phyloP scores from a whole-genome alignment of 306 rosid species.

The Fragaria vesca region DNA sequence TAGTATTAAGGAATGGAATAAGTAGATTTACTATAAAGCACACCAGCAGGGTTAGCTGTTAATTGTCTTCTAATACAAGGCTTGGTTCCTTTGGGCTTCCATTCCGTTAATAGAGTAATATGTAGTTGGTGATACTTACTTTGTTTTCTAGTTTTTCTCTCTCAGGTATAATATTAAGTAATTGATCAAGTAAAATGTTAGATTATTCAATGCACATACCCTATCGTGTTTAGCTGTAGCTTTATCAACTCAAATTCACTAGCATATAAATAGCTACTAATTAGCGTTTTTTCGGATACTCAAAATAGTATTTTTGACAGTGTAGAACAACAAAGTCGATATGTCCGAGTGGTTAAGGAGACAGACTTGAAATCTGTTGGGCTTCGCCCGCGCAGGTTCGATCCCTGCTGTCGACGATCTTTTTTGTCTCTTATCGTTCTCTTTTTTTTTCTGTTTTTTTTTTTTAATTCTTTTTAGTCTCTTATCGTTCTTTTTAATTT shows the following conservation, averaged over 20 bases:
- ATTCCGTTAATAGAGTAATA: not conserved
- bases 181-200: not conserved
- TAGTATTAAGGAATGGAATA: not conserved
- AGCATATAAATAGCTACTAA: too few species aligned
- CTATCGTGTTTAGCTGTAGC: not conserved
- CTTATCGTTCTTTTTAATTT: too few species aligned
- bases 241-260: not conserved
- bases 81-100: not conserved
- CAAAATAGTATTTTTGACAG: too few species aligned
- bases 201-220: too few species aligned
- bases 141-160: not conserved
- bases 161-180: not conserved
- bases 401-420: constrained; percentile 11
- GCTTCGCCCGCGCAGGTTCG: constrained; percentile 17
- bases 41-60: not conserved
- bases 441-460: not conserved
- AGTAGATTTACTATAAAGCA: not conserved
- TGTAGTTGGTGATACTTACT: not conserved
- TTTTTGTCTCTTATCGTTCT: not conserved
- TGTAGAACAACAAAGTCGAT: not conserved
- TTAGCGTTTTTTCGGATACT: too few species aligned
- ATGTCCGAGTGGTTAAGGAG: constrained; percentile 17
- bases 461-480: not conserved
- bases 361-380: constrained; percentile 17
- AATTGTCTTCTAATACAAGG: not conserved